Percentiles rank a stretch among this genome's conserved stretches.
These are phyloP conservation scores for Agrostemma githago DNA, from an alignment of 148 eudicot genomes.

Conservation along the genomic window DNA sequence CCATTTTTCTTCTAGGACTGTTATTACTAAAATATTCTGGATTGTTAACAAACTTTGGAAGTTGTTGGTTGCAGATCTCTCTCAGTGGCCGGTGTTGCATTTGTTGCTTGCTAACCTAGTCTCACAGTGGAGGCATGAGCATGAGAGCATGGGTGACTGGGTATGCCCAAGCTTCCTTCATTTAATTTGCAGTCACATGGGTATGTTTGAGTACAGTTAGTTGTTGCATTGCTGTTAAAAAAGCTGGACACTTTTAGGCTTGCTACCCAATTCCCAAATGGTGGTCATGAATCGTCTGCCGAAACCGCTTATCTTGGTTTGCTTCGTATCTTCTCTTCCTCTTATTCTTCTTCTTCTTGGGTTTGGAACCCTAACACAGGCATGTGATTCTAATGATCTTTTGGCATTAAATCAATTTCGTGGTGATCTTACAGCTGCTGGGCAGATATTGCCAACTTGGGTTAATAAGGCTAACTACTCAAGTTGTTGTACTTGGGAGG, in stretches of 20 bases:
- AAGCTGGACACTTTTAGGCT: constrained; percentile 20
- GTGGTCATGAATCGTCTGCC: constrained; percentile 25
- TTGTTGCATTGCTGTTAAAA: constrained; percentile 12
- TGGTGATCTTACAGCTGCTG: constrained; percentile 56
- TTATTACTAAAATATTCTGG: no score
- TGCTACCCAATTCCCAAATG: constrained; percentile 22
- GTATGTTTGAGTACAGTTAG: background rate
- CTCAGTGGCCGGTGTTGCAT: no score
- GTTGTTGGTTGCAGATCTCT: no score
- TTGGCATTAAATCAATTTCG: constrained; percentile 60
- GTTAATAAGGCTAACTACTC: constrained; percentile 30
- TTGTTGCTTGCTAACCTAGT: constrained; percentile 21
- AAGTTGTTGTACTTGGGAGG: constrained; percentile 75
- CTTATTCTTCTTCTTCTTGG: constrained; percentile 11
- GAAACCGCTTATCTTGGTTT: constrained; percentile 45
- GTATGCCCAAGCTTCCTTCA: constrained; percentile 16
- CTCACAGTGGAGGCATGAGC: constrained; percentile 28
- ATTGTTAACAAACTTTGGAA: no score
- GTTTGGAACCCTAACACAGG: constrained; percentile 35
- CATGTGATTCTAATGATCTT: constrained; percentile 59
- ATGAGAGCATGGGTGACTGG: background rate
- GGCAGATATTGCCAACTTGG: constrained; percentile 50
- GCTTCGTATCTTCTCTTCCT: constrained; percentile 36
- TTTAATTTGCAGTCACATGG: constrained; percentile 6
- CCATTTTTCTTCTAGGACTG: no score